Conservation (phyloP, 1,284 basidiomycete species). For the Cryptococcus sp. region DNA sequence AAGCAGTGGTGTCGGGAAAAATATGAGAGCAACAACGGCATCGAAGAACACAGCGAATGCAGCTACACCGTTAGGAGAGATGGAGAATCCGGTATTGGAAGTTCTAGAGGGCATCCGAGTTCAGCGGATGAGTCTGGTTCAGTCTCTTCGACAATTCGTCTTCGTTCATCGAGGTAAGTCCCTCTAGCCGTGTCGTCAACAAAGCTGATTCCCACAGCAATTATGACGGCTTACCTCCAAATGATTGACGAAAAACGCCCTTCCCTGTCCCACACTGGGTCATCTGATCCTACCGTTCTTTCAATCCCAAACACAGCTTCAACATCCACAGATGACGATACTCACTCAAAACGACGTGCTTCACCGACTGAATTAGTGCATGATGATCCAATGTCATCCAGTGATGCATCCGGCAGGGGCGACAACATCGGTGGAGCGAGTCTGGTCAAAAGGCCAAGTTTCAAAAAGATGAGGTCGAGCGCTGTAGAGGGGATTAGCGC, state of each 20-base stretch:
- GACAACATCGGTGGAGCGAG: constrained; percentile 2
- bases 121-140: constrained; percentile 86
- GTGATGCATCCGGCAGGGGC: neutral
- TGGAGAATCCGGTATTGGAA: constrained; percentile 67
- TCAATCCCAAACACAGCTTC: no score
- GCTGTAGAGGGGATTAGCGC: neutral
- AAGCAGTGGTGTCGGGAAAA: no score
- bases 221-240: constrained; percentile 73
- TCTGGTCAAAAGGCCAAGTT: constrained; percentile 41
- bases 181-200: neutral
- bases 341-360: constrained; percentile 35
- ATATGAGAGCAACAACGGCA: no score
- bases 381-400: constrained; percentile 2
- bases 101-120: constrained; percentile 83
- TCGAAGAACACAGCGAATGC: no score
- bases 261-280: constrained; percentile 1
- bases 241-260: constrained; percentile 67
- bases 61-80: constrained; percentile 56
- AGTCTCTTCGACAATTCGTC: constrained; percentile 81
- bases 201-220: constrained; percentile 47
- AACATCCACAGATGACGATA: constrained; percentile 36
- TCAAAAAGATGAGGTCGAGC: constrained; percentile 39
- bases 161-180: constrained; percentile 66
- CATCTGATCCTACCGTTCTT: neutral
- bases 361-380: constrained; percentile 39